Evolutionary conservation across 441 rosid genomes (phyloP), one percentile per base, ranked within the genome.

Genomic region (Hura crepitans): DNA sequence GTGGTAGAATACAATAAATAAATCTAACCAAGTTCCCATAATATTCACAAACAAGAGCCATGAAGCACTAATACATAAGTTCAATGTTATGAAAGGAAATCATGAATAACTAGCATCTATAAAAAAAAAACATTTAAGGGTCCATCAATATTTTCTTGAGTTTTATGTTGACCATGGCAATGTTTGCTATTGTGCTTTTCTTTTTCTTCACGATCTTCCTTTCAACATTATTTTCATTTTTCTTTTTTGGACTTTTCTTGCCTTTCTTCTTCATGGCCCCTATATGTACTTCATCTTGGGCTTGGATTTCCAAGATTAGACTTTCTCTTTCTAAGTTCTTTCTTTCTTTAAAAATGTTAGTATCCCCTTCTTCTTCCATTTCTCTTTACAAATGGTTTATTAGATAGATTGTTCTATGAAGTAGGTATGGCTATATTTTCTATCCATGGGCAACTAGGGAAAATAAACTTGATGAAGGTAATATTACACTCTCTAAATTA

Each of bases 21-120:
- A 65, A 42, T 72, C 61, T 54, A 53, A 72, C 54, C 69, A 54
- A 55, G 50, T 72, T 71, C 69, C 62, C 58, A 23, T 18, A 31
- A 66, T 60, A 72, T 62, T 62, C 37, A 55, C 39, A 4, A 28
- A 20, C 33, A 45, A 27, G 17, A 62, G 50, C 33, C 51, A 42
- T 42, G 46, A 42, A 42, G 46, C 46, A 42, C 17, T 33, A 33
- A 50, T 42, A 42, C 63, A 69, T 59, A 67, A 46, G 12, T 20
- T 28, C 25, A 62, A 68, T 43, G 76, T 82, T 87, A 93, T 69
- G 86, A 74, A 65, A 93, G 94, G 45, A 86, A 86, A 87, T 93
- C 96, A 30, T 89, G 93, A 70, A 91, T 78, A 28, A 72, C 78
- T 6, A 74, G 67, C 30, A 84, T 75, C 72, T 87, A 86, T 9